phyloP scores from a whole-genome alignment of 768 basidiomycete species.

The Trametes cubensis region DNA sequence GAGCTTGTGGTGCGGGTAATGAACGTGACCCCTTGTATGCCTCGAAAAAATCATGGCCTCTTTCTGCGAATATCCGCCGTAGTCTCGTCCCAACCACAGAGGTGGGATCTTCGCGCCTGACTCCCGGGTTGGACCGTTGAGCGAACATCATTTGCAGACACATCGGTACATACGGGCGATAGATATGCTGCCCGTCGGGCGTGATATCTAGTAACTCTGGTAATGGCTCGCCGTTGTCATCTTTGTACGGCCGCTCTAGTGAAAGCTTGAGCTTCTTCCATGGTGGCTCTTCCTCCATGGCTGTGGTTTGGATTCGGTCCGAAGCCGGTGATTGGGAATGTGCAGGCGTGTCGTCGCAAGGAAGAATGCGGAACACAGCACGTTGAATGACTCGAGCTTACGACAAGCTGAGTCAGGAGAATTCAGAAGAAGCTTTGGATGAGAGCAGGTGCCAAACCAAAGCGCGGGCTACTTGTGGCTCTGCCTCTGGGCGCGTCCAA shows the following conservation, averaged over 20 bases:
- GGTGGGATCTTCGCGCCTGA: constrained; percentile 51
- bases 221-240: constrained; percentile 67
- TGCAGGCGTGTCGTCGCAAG: neutral
- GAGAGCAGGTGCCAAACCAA: neutral
- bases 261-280: constrained; percentile 69
- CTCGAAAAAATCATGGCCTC: constrained; percentile 78
- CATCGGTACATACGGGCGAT: constrained; percentile 62
- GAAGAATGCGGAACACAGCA: neutral
- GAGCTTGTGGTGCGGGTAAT: constrained; percentile 21
- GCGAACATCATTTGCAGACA: constrained; percentile 8
- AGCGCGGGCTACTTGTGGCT: no score
- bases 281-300: constrained; percentile 36
- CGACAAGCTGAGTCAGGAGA: neutral
- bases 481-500: constrained; percentile 11
- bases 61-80: constrained; percentile 69
- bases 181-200: constrained; percentile 66
- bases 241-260: constrained; percentile 80
- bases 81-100: constrained; percentile 67
- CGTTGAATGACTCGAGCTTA: neutral
- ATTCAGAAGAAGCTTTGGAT: neutral
- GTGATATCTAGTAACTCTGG: constrained; percentile 70
- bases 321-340: neutral
- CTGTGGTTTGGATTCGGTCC: neutral
- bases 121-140: constrained; percentile 14
- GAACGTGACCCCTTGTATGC: constrained; percentile 36